These are phyloP conservation scores for Leccinum ochraceum DNA, from an alignment of 768 basidiomycete genomes.

Conservation along the genomic window DNA sequence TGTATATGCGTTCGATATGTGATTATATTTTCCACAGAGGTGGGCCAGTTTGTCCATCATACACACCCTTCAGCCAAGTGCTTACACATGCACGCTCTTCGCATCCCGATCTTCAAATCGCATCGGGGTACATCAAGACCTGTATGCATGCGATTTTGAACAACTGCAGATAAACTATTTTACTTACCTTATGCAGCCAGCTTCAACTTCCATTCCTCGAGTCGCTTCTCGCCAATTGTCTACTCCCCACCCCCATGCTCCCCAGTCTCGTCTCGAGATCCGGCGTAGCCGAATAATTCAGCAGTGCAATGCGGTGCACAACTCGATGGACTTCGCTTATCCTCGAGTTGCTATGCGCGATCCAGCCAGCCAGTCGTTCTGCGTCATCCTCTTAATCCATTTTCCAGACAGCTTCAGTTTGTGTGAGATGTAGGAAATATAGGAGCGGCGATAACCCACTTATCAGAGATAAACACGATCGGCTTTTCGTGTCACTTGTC, in stretches of 20 bases:
- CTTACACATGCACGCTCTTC: neutral
- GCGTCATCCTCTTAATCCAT: neutral
- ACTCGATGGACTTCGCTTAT: neutral
- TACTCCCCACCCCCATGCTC: neutral
- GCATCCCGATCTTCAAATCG: neutral
- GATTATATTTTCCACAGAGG: neutral
- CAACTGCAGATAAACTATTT: neutral
- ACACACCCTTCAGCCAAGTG: neutral
- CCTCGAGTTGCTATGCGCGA: neutral
- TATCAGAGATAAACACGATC: neutral
- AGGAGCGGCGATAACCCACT: neutral
- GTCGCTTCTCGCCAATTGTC: neutral
- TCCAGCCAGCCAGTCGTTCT: neutral
- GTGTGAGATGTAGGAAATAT: neutral
- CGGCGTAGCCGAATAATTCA: neutral
- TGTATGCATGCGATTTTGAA: neutral
- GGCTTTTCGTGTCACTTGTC: neutral
- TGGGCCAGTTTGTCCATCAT: neutral
- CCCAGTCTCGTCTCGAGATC: neutral
- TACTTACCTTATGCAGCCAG: neutral
- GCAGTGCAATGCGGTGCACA: neutral
- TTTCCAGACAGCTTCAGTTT: neutral
- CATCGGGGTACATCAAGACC: too few species aligned
- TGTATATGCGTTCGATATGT: neutral
- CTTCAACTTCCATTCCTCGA: conserved; percentile 6